These are phyloP conservation scores for Ambrosia hybrid DNA, from an alignment of 140 eudicot genomes.

Conservation along the genomic window DNA sequence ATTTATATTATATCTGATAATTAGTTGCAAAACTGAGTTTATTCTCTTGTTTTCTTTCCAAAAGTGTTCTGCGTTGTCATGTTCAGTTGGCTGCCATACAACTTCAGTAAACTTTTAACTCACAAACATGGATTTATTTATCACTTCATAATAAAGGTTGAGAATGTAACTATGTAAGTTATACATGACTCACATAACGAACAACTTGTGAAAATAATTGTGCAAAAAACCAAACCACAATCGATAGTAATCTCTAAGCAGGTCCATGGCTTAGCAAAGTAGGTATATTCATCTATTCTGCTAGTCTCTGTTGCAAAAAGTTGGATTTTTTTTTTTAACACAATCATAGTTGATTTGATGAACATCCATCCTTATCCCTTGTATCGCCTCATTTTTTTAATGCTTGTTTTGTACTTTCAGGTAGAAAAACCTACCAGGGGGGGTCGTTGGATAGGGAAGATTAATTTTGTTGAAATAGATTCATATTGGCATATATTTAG, in stretches of 20 bases:
- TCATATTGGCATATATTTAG: slow-evolving; percentile 93
- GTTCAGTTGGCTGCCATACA: slow-evolving; percentile 8
- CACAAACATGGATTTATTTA: background rate
- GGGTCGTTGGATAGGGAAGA: slow-evolving; percentile 78
- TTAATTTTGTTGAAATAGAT: slow-evolving; percentile 86
- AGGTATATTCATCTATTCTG: background rate
- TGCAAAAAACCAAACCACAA: background rate
- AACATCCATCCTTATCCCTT: background rate
- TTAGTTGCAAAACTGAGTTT: slow-evolving; percentile 11
- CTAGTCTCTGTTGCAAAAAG: slow-evolving; percentile 10
- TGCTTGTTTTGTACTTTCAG: slow-evolving; percentile 37
- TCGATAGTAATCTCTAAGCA: background rate
- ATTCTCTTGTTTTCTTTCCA: slow-evolving; percentile 6
- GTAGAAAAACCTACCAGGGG: slow-evolving; percentile 37
- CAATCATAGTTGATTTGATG: background rate
- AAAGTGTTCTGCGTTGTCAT: background rate
- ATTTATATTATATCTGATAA: background rate
- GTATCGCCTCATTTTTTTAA: background rate
- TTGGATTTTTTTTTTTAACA: slow-evolving; percentile 6
- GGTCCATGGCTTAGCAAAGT: background rate
- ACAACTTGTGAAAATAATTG: slow-evolving; percentile 16
- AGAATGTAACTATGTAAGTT: background rate
- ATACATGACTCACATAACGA: background rate
- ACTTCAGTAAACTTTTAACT: background rate
- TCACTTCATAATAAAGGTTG: background rate